Conservation (phyloP, 2,329 filamentous ascomycete genomes). For the Monascus ruber region DNA sequence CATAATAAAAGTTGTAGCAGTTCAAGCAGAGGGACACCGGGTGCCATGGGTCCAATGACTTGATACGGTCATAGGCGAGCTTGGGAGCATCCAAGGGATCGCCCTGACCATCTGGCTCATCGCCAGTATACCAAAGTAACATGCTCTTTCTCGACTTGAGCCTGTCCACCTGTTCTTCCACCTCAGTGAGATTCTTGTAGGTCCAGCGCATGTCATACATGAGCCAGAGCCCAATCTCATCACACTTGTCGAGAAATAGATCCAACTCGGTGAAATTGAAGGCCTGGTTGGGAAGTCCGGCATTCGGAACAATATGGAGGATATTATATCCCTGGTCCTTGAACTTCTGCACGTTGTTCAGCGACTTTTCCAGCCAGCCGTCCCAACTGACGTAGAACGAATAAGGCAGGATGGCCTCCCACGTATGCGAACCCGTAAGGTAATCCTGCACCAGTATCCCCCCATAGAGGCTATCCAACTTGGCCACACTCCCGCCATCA, state of each 20-base stretch:
- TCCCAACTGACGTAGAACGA: conserved; percentile 36
- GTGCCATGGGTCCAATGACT: conserved; percentile 48
- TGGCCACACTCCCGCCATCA: no score
- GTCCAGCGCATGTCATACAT: conserved; percentile 38
- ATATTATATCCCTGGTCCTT: conserved; percentile 37
- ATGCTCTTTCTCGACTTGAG: conserved; percentile 17
- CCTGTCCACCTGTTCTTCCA: conserved; percentile 19
- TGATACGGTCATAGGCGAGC: conserved; percentile 35
- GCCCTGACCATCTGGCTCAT: conserved; percentile 47
- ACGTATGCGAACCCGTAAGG: no score
- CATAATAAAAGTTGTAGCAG: conserved; percentile 50
- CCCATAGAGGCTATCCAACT: no score
- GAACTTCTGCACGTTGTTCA: conserved; percentile 29
- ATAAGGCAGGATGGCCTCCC: conserved; percentile 19
- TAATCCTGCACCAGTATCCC: no score
- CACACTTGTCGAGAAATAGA: conserved; percentile 32
- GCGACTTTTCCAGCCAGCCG: conserved; percentile 20
- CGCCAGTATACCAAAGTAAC: conserved; percentile 39
- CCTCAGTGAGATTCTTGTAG: conserved; percentile 27
- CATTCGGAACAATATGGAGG: conserved; percentile 35
- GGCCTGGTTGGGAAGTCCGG: conserved; percentile 22
- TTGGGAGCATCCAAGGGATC: conserved; percentile 41
- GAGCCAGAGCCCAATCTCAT: conserved; percentile 35
- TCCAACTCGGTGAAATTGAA: conserved; percentile 30
- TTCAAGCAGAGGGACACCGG: conserved; percentile 49